These are phyloP conservation scores for Sporisorium exsertum DNA, from an alignment of 1,284 basidiomycete genomes.

Conservation along the genomic window DNA sequence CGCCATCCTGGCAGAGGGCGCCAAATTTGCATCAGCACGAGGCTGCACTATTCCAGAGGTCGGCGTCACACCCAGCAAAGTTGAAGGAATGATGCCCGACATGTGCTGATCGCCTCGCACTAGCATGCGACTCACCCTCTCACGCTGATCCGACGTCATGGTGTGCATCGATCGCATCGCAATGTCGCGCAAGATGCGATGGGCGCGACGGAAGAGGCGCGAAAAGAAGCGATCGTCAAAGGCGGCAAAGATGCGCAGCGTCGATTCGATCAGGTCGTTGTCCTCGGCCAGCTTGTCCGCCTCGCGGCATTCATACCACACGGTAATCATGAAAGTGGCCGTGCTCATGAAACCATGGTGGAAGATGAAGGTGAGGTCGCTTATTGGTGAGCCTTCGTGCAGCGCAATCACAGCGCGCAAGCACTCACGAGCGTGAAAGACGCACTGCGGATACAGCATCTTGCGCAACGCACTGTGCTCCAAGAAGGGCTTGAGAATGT, in stretches of 20 bases:
- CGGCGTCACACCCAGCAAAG: constrained; percentile 28
- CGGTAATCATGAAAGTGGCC: constrained; percentile 64
- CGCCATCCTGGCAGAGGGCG: constrained; percentile 38
- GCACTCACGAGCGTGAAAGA: constrained; percentile 54
- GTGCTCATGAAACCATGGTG: constrained; percentile 61
- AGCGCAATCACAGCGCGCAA: constrained; percentile 54
- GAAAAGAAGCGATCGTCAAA: constrained; percentile 56
- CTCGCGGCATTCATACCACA: constrained; percentile 59
- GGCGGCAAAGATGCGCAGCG: constrained; percentile 52
- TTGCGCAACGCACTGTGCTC: constrained; percentile 52
- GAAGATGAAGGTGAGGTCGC: constrained; percentile 57
- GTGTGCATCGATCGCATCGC: constrained; percentile 49
- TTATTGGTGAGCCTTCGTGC: constrained; percentile 46
- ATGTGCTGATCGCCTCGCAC: constrained; percentile 32
- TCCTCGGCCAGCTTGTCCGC: constrained; percentile 47
- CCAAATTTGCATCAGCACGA: constrained; percentile 20
- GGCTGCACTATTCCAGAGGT: constrained; percentile 17
- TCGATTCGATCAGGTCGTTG: constrained; percentile 55
- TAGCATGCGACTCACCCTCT: constrained; percentile 51
- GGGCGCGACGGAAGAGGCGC: constrained; percentile 45
- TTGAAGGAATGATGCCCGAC: constrained; percentile 25
- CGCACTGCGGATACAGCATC: constrained; percentile 60
- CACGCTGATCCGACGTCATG: constrained; percentile 52
- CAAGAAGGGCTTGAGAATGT: constrained; percentile 64
- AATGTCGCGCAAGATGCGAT: constrained; percentile 51